Percentiles rank a stretch among this genome's conserved stretches.
phyloP scores from a whole-genome alignment of 2,329 filamentous ascomycete species.

The Neonectria hederae region DNA sequence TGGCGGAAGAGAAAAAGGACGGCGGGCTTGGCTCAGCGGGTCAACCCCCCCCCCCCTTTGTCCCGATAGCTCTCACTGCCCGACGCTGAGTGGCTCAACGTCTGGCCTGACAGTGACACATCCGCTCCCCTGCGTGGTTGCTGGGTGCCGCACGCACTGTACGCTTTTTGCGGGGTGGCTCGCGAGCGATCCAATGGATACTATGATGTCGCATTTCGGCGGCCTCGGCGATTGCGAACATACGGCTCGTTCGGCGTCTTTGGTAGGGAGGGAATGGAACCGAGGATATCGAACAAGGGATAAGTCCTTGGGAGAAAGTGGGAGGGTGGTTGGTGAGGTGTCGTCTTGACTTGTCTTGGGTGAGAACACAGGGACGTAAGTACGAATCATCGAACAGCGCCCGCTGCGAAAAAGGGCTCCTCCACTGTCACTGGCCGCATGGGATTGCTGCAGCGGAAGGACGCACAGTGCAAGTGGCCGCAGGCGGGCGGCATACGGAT shows the following conservation, averaged over 20 bases:
- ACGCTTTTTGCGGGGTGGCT: not conserved
- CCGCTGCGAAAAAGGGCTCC: no score
- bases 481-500: no score
- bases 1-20: not conserved
- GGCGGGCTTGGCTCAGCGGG: not conserved
- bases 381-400: no score
- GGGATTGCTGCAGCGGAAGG: not conserved
- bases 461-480: not conserved
- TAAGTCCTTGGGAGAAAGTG: not conserved
- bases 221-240: not conserved
- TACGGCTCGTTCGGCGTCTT: not conserved
- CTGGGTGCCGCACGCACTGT: not conserved
- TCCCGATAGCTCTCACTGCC: not conserved
- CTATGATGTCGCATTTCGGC: not conserved
- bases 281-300: not conserved
- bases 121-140: not conserved
- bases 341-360: no score
- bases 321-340: no score
- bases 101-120: constrained; percentile 4
- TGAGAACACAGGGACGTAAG: no score
- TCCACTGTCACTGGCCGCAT: no score
- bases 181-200: not conserved
- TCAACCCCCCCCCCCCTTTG: not conserved
- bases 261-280: not conserved
- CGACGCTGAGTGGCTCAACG: not conserved